Percentiles rank a stretch among this genome's conserved stretches.
phyloP scores from a whole-genome alignment of 2,329 filamentous ascomycete species.

The Ceratocystis eucalypticola region DNA sequence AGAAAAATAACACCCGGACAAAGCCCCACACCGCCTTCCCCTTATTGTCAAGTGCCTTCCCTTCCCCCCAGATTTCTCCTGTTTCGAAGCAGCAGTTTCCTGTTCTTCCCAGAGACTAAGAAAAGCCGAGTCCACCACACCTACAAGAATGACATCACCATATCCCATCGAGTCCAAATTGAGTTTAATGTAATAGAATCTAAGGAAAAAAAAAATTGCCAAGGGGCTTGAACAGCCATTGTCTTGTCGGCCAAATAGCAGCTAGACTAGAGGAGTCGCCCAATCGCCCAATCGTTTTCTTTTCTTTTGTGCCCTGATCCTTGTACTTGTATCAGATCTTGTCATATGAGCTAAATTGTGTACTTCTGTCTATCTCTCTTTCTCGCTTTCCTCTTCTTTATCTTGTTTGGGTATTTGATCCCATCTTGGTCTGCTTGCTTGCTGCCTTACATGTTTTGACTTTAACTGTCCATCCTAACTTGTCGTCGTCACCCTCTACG shows the following conservation, averaged over 20 bases:
- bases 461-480: not conserved
- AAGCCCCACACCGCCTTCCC: not conserved
- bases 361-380: not conserved
- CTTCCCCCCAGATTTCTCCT: not conserved
- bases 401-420: not conserved
- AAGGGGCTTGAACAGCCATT: too few species aligned
- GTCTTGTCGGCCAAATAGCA: too few species aligned
- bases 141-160: not conserved
- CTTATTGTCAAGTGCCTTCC: not conserved
- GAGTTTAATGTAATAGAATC: too few species aligned
- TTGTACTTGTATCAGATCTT: not conserved
- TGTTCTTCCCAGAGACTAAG: not conserved
- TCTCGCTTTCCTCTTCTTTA: not conserved
- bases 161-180: too few species aligned
- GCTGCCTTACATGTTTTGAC: not conserved
- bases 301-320: not conserved
- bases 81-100: not conserved
- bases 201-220: too few species aligned
- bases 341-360: not conserved
- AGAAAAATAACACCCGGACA: not conserved
- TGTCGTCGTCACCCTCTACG: not conserved
- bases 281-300: too few species aligned
- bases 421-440: not conserved
- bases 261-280: too few species aligned
- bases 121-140: not conserved